These are phyloP conservation scores for Gnomoniopsis sp. DNA, from an alignment of 2,329 filamentous ascomycete species.

Conservation along the genomic window DNA sequence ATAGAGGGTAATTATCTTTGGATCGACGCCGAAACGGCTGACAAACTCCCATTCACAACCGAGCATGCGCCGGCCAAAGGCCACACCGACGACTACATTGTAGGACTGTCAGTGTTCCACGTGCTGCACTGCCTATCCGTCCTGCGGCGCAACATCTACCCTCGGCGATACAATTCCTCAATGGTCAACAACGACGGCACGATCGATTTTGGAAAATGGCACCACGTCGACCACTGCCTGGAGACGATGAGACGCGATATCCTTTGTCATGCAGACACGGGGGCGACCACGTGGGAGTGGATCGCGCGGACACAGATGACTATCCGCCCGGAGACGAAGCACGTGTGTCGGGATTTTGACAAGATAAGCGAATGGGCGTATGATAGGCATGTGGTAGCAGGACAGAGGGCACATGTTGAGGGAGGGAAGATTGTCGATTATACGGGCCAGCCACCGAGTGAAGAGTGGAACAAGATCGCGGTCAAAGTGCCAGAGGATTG, in stretches of 20 bases:
- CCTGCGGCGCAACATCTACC: constrained; percentile 6
- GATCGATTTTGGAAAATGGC: constrained; percentile 7
- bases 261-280: constrained; percentile 8
- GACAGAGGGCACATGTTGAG: constrained; percentile 8
- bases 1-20: constrained; percentile 8
- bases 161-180: constrained; percentile 8
- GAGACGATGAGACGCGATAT: constrained; percentile 9
- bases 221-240: constrained; percentile 11
- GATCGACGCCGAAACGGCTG: background rate
- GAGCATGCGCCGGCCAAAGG: background rate
- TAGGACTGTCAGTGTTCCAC: constrained; percentile 10
- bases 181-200: constrained; percentile 1
- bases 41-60: background rate
- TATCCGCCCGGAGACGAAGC: constrained; percentile 3
- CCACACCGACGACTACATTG: constrained; percentile 6
- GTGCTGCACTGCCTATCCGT: constrained; percentile 9
- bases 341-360: constrained; percentile 7
- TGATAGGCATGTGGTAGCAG: background rate
- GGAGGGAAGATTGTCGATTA: constrained; percentile 9
- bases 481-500: constrained; percentile 3
- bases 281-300: constrained; percentile 11
- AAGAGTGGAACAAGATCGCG: constrained; percentile 6
- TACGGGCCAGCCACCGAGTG: background rate
- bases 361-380: constrained; percentile 11
- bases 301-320: constrained; percentile 6